Conservation (phyloP, 192 early-diverging fungal genomes). For the Oehlia diaphana region DNA sequence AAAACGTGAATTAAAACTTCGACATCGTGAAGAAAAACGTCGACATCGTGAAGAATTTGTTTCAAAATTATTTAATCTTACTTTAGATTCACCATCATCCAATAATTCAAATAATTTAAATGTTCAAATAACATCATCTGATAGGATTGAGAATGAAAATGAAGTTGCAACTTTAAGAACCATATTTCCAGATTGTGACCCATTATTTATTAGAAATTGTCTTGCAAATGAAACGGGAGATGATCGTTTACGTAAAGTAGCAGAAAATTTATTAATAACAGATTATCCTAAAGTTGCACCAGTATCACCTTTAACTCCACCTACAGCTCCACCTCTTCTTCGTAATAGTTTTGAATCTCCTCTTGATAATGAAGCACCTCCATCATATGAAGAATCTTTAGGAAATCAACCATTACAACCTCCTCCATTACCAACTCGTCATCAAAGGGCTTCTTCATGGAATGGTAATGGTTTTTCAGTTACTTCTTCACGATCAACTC, state of each 20-base stretch:
- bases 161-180: not conserved
- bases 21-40: not conserved
- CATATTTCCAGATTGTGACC: not conserved
- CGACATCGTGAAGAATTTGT: not conserved
- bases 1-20: too few species aligned
- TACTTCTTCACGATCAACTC: too few species aligned
- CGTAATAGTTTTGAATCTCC: not conserved
- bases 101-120: not conserved
- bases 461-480: too few species aligned
- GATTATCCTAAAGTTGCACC: not conserved
- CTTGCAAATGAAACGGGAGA: not conserved
- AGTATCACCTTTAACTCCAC: not conserved
- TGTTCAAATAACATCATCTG: not conserved
- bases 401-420: not conserved
- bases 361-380: not conserved
- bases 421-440: not conserved
- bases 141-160: not conserved
- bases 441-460: not conserved
- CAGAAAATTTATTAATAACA: not conserved
- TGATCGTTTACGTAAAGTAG: not conserved
- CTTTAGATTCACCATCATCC: not conserved
- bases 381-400: not conserved
- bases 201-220: not conserved
- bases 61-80: not conserved
- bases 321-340: not conserved